Evolutionary conservation across 805 yeast species (phyloP), one percentile per base, ranked within the genome.

Genomic region (Metschnikowia bowlesiae): DNA sequence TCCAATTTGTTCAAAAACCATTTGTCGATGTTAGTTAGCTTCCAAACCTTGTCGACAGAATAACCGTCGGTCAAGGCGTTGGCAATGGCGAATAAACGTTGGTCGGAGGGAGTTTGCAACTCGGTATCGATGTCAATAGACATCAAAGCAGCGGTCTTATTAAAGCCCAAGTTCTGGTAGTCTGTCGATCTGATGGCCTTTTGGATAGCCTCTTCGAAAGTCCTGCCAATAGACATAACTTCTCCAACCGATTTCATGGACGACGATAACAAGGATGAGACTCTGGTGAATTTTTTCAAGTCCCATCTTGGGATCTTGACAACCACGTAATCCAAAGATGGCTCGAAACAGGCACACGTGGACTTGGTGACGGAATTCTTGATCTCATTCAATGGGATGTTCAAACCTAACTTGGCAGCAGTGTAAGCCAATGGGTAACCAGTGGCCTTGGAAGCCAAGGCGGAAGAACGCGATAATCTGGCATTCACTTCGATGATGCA

Each of bases 251-350:
- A 90, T 74, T 92, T 92, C 99, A 92, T 92, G 31, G 96, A 83
- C 1, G 97, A 90, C 8, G 94, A 86, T 61, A 92, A 81, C 67
- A 84, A 78, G 47, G 88, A 84, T 18, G 96, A 87, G 36, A 92
- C 98, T 68, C 96, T 81, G 54, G 92, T 88, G 74, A 92, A 92
- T 74, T 92, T 92, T 78, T 88, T 87, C 74, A 92, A 81, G 74
- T 92, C 99, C 99, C 99, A 92, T 75, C 98, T 83, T 70, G 99
- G 99, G 70, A 92, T 94, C 81, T 92, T 92, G 48, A 89, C 96
- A 56, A 92, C 99, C 69, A 90, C 88, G 73, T 92, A 92, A 73
- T 92, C 99, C 66, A 92, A 79, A 11, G 97, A 89, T 45, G 99
- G 99, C 76, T 92, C 99, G 71, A 92, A 92, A 76, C 96, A 88